Evolutionary conservation across 2,329 filamentous ascomycete genomes (phyloP), one percentile per base, ranked within the genome.

Genomic region (Madurella fahalii): DNA sequence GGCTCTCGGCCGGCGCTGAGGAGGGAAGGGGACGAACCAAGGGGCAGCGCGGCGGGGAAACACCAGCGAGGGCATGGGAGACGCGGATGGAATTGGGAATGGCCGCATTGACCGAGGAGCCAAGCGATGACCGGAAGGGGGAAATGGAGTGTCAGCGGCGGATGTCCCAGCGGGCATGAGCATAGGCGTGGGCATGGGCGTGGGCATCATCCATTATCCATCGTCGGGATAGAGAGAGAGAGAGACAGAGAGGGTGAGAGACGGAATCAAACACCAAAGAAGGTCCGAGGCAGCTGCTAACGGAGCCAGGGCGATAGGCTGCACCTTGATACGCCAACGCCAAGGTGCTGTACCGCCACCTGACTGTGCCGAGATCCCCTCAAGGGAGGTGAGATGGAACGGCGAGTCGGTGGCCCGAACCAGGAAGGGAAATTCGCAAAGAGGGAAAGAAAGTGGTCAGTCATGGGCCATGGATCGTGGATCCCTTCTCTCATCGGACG

Each of bases 41-140:
- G 37, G 37, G 43, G 17, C 13, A 20, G 37, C 4, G 34, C 40
- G 12, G 34, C 30, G 17, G 13, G 25, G 47, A 39, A 49, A 49
- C 20, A 31, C n/a, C 5, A 25, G 7, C 4, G 25, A 25, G 25
- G 25, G 25, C 25, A 25, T 25, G 8, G 32, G 32, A 17, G 39
- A 9, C 7, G 43, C 43, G 30, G n/a, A 9, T 16, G 44, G 25
- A 44, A 40, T 47, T 51, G 39, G 34, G 39, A 20, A 47, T 45
- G 25, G 52, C 20, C n/a, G 51, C 51, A 48, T 53, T 48, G 40
- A 53, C 46, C 40, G 45, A 44, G 46, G 52, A 41, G 52, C 52
- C 52, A 54, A 50, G 52, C 52, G 41, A 54, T 25, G 47, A 17
- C 47, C 52, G 30, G 42, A 42, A 53, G 48, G 17, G 45, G 52